Evolutionary conservation across 371 early-diverging fungal species (phyloP), one percentile per base, ranked within the genome.

Genomic region (Hamiltosporidium tvaerminnensis): DNA sequence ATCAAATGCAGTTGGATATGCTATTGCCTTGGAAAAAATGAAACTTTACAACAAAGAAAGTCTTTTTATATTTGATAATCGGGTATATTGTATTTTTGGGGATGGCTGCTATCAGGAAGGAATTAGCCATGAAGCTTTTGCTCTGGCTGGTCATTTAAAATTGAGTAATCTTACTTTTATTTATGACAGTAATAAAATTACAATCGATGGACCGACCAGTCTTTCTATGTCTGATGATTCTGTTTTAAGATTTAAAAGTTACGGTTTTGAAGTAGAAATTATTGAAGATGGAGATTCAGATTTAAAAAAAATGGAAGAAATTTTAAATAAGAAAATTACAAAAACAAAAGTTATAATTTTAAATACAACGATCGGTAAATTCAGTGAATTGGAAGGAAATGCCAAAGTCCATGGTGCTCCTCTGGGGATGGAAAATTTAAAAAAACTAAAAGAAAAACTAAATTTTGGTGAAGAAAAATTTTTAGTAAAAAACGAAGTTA

Each of bases 31-130:
- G 33, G 62, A 65, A 44, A 71, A 68, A 50, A 60, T 64, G 84
- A 85, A 77, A 84, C 84, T 82, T 10, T 91, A 87, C 82, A 93
- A 92, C 82, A 82, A 79, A 63, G 85, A 86, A 32, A 85, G 83
- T 52, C 91, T 80, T 78, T 81, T 81, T 23, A 73, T 92, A 32
- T 81, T 92, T 71, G 82, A 85, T 77, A 87, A 88, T 81, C 74
- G 84, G 69, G 88, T 89, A 36, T 94, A 84, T 65, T 83, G 84
- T 69, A 83, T 96, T 53, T 76, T 85, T 47, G 98, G 98, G 70
- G 98, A 97, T 77, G 98, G 98, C 47, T 97, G 98, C 81, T 80
- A 92, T 67, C 94, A 94, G 79, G 98, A 97, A 81, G 98, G 98
- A 80, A 88, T 97, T 31, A 79, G 86, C 44, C 82, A 87, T 44